Conservation (phyloP, 2,329 filamentous ascomycete species). For the Aspergillus amoenus region DNA sequence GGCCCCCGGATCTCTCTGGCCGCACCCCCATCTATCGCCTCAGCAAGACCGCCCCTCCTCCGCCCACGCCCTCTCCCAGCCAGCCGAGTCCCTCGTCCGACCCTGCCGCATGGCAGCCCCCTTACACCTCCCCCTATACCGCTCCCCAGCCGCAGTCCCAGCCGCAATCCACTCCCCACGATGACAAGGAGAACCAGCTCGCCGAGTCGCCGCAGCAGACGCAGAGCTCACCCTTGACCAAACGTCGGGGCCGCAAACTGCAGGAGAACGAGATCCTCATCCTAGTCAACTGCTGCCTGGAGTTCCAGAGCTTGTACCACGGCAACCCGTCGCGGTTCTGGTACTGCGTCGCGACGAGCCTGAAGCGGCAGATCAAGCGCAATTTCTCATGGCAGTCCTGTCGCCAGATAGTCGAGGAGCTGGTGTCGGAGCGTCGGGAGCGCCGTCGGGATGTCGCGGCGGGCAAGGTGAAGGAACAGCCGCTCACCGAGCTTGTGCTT, state of each 20-base stretch:
- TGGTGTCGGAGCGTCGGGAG: constrained; percentile 9
- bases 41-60: neutral
- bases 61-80: neutral
- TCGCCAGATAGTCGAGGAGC: constrained; percentile 10
- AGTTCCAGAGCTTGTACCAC: constrained; percentile 10
- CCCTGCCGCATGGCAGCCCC: neutral
- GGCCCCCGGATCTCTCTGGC: constrained; percentile 10
- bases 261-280: constrained; percentile 9
- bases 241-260: constrained; percentile 10
- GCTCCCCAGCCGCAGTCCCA: neutral
- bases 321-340: constrained; percentile 7
- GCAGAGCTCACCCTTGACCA: neutral
- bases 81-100: neutral
- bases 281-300: constrained; percentile 10
- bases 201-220: neutral
- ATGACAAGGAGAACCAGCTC: neutral
- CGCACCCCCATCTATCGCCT: constrained; percentile 14
- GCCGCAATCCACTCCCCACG: constrained; percentile 5
- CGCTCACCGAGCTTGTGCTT: constrained; percentile 4
- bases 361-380: constrained; percentile 11
- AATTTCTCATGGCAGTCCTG: constrained; percentile 13
- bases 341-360: constrained; percentile 7
- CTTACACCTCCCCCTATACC: constrained; percentile 6
- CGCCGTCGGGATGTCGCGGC: constrained; percentile 3
- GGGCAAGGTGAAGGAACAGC: constrained; percentile 5